Evolutionary conservation across 2,329 filamentous ascomycete genomes (phyloP).

Genomic region (Massarina eburnea): DNA sequence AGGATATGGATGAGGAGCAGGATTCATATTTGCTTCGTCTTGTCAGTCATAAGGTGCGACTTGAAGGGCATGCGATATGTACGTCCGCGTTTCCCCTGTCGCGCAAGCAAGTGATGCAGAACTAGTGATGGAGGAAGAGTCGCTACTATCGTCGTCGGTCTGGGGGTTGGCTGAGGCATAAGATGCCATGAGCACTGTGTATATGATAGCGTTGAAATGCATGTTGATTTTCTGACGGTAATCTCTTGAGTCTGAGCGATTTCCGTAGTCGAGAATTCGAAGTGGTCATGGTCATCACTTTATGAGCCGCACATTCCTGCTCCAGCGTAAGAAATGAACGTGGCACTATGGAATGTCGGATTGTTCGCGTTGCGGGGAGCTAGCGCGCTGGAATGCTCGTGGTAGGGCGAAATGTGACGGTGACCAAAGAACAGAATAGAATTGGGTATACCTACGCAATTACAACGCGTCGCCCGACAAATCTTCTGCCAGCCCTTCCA

Average conservation of each 20-base stretch:
- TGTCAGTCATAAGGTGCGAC: slow-evolving; percentile 3
- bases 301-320: slow-evolving; percentile 1
- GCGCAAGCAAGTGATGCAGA: slow-evolving; percentile 12
- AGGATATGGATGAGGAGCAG: slow-evolving; percentile 14
- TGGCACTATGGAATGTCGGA: no score
- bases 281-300: neutral
- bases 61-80: neutral
- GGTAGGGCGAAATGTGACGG: neutral
- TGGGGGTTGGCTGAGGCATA: slow-evolving; percentile 2
- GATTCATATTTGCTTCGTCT: slow-evolving; percentile 13
- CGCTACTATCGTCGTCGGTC: neutral
- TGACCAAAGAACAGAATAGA: neutral
- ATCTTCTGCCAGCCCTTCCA: slow-evolving; percentile 88
- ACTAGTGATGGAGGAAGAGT: slow-evolving; percentile 7
- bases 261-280: no score
- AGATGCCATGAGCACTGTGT: slow-evolving; percentile 6
- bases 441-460: slow-evolving; percentile 12
- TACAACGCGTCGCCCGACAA: slow-evolving; percentile 42
- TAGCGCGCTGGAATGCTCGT: neutral
- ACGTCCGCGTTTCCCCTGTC: slow-evolving; percentile 11
- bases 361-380: neutral
- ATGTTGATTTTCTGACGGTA: neutral
- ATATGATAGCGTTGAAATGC: slow-evolving; percentile 3
- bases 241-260: neutral
- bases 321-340: neutral